Evolutionary conservation across 768 basidiomycete genomes (phyloP).

Genomic region (Naganishia friedmannii): DNA sequence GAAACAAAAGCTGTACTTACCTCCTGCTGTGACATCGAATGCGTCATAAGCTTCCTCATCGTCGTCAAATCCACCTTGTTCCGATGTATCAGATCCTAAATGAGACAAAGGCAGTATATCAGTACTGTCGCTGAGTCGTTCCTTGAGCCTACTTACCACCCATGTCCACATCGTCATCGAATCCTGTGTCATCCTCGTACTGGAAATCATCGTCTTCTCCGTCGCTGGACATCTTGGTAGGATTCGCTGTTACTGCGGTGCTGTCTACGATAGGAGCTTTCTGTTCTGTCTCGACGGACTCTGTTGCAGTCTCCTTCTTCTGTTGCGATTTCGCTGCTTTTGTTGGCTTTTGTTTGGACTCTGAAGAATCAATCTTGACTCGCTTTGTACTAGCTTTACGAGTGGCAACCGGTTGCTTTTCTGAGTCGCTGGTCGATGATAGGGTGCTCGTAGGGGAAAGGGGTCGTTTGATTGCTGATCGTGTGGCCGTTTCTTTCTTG

Average conservation of each 20-base stretch:
- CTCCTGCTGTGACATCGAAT: constrained; percentile 43
- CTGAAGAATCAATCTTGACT: not conserved
- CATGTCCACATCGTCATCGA: constrained; percentile 27
- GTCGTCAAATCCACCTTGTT: constrained; percentile 17
- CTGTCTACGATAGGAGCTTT: not conserved
- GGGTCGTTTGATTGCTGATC: not conserved
- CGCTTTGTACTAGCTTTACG: not conserved
- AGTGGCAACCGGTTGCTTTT: not conserved
- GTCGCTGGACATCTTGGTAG: constrained; percentile 26
- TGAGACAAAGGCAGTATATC: not conserved
- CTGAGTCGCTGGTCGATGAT: not conserved
- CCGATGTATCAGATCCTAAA: constrained; percentile 25
- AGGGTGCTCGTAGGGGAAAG: constrained; percentile 5
- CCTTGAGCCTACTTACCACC: not conserved
- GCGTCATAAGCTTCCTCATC: constrained; percentile 45
- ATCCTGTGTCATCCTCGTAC: constrained; percentile 26
- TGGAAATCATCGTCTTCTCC: constrained; percentile 26
- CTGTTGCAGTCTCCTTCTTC: not conserved
- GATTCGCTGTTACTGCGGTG: not conserved
- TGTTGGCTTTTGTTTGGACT: not conserved
- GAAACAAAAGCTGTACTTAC: constrained; percentile 32
- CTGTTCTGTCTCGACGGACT: not conserved
- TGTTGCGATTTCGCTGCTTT: not conserved
- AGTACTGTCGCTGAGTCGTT: not conserved
- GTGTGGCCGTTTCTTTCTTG: not conserved